Evolutionary conservation across 2,329 filamentous ascomycete genomes (phyloP).

Genomic region (Colletotrichum sp.): DNA sequence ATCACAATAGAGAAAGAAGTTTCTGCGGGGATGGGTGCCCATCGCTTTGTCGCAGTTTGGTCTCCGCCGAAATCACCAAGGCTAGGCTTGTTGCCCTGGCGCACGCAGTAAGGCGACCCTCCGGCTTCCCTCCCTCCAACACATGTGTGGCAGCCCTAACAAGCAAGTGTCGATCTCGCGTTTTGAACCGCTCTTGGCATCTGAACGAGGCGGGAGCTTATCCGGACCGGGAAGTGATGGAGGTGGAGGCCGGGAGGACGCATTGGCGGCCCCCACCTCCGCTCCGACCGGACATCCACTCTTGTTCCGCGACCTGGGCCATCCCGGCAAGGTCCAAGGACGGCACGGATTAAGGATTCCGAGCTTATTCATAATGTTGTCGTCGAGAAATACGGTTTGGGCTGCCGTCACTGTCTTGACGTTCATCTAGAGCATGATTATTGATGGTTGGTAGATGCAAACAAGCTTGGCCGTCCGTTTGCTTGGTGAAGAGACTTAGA

Average conservation of each 20-base stretch:
- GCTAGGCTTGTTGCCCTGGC: background rate
- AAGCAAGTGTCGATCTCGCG: background rate
- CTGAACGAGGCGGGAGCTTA: background rate
- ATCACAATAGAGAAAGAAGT: background rate
- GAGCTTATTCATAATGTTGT: background rate
- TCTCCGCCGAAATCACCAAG: background rate
- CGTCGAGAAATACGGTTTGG: fast-evolving
- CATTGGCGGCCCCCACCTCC: background rate
- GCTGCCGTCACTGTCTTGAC: background rate
- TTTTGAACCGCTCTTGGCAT: background rate
- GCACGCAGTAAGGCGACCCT: background rate
- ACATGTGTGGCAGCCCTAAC: background rate
- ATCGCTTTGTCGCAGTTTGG: background rate
- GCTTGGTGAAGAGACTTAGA: background rate
- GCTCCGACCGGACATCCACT: background rate
- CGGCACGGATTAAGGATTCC: background rate
- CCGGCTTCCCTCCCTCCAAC: background rate
- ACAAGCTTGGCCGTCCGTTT: background rate
- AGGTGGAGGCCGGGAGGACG: background rate
- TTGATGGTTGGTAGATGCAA: background rate
- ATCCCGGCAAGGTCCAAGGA: background rate
- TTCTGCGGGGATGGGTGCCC: background rate
- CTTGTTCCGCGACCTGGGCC: background rate
- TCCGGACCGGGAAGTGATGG: background rate
- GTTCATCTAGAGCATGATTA: background rate